Percentiles rank a stretch among this genome's conserved stretches.
These are phyloP conservation scores for Cystobasidiaceae sp. DNA, from an alignment of 1,284 basidiomycete genomes.

Conservation along the genomic window DNA sequence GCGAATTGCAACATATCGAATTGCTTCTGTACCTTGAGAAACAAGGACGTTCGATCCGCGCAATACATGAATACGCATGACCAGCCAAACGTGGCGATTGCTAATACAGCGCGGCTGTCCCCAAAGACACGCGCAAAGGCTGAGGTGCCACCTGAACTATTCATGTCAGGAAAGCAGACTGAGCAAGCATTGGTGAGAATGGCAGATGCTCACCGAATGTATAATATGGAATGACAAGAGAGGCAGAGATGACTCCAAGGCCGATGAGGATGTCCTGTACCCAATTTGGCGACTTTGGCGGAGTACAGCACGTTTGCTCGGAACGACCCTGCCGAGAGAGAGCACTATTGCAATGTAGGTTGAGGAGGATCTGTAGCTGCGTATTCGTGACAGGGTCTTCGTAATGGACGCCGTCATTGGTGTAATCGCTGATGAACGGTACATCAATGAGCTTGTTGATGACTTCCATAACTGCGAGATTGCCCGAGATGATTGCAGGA, in stretches of 20 bases:
- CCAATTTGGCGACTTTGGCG: slow-evolving; percentile 62
- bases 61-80: slow-evolving; percentile 64
- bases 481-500: slow-evolving; percentile 47
- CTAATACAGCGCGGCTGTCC: slow-evolving; percentile 44
- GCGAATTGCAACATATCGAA: slow-evolving; percentile 65
- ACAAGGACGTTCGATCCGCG: slow-evolving; percentile 73
- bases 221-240: slow-evolving; percentile 51
- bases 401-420: slow-evolving; percentile 77
- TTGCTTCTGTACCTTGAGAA: slow-evolving; percentile 80
- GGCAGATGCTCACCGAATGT: slow-evolving; percentile 46
- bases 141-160: slow-evolving; percentile 42
- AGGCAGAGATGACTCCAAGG: slow-evolving; percentile 56
- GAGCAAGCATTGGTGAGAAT: neutral
- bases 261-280: slow-evolving; percentile 59
- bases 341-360: slow-evolving; percentile 69
- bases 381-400: slow-evolving; percentile 58
- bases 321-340: slow-evolving; percentile 63
- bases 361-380: slow-evolving; percentile 74
- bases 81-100: slow-evolving; percentile 59
- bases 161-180: too few species aligned
- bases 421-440: slow-evolving; percentile 50
- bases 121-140: slow-evolving; percentile 48
- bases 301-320: slow-evolving; percentile 75
- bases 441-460: slow-evolving; percentile 70
- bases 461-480: slow-evolving; percentile 60